A percentile compares a stretch with the other conserved stretches of the same genome.
These are phyloP conservation scores for Pugionium dolabratum DNA, from an alignment of 345 rosid species.

Conservation along the genomic window DNA sequence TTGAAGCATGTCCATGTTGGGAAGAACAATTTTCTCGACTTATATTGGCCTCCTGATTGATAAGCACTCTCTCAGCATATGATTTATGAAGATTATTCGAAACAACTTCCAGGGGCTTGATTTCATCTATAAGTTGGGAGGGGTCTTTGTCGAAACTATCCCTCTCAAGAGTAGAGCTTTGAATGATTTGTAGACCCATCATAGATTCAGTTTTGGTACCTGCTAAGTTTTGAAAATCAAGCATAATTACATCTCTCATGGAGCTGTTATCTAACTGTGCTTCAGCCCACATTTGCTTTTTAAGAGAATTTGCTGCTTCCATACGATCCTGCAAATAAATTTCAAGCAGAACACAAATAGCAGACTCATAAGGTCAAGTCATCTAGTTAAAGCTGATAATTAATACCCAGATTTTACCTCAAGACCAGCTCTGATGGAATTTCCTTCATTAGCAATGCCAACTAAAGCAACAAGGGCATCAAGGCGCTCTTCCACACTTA, in stretches of 20 bases:
- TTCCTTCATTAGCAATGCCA: conserved; percentile 94
- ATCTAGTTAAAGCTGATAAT: conserved; percentile 18
- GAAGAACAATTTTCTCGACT: conserved; percentile 54
- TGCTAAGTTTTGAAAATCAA: conserved; percentile 51
- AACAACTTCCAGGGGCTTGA: conserved; percentile 51
- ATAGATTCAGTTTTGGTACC: conserved; percentile 57
- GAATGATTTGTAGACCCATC: conserved; percentile 18
- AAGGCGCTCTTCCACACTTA: conserved; percentile 94
- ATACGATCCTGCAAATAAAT: conserved; percentile 75
- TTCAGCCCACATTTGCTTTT: conserved; percentile 99
- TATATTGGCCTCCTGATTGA: conserved; percentile 50
- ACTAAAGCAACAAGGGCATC: conserved; percentile 80
- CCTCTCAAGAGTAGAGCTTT: conserved; percentile 29
- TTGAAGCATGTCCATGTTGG: conserved; percentile 72
- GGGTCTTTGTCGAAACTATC: conserved; percentile 50
- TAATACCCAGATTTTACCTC: conserved; percentile 59
- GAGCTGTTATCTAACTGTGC: conserved; percentile 90
- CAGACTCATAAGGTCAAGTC: conserved; percentile 16
- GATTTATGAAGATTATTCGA: conserved; percentile 49
- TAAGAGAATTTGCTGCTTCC: conserved; percentile 96
- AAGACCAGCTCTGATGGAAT: conserved; percentile 76
- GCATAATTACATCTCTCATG: conserved; percentile 69
- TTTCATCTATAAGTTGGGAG: conserved; percentile 55
- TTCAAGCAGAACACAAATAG: conserved; percentile 26
- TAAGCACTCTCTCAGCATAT: conserved; percentile 4